A percentile compares a stretch with the other conserved stretches of the same genome.
phyloP scores from a whole-genome alignment of 768 basidiomycete species.

The Sarcodon sp. region DNA sequence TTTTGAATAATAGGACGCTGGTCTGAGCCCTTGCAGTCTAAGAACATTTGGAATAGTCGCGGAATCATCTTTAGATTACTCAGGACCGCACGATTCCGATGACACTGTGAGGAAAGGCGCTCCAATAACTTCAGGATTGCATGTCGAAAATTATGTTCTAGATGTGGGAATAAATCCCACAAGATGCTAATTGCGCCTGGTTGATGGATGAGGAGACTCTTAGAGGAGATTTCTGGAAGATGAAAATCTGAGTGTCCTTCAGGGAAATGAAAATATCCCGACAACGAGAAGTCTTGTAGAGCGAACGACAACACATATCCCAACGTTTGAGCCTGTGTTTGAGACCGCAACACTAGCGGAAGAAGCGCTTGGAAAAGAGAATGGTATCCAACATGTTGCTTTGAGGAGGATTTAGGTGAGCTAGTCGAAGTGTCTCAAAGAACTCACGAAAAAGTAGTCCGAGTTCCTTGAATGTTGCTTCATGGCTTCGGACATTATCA shows the following conservation, averaged over 20 bases:
- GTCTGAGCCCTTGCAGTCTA: conserved; percentile 15
- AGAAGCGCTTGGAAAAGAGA: conserved; percentile 48
- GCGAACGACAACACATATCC: conserved; percentile 61
- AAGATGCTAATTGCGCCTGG: conserved; percentile 52
- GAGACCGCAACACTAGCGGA: conserved; percentile 32
- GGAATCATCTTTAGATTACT: conserved; percentile 43
- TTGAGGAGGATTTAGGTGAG: neutral
- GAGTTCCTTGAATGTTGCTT: conserved; percentile 40
- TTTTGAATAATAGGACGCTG: conserved; percentile 49
- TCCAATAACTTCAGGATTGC: conserved; percentile 52
- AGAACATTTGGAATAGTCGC: conserved; percentile 38
- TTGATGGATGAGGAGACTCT: conserved; percentile 36
- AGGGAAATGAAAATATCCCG: conserved; percentile 27
- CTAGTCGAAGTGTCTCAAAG: neutral
- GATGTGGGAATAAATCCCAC: conserved; percentile 32
- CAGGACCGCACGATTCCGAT: conserved; percentile 60
- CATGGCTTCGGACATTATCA: conserved; percentile 53
- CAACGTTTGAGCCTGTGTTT: conserved; percentile 39
- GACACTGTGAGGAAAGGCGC: conserved; percentile 41
- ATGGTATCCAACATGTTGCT: conserved; percentile 53
- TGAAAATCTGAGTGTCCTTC: conserved; percentile 29
- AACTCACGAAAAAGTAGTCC: conserved; percentile 53
- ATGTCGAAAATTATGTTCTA: conserved; percentile 31
- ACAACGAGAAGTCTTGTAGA: conserved; percentile 47
- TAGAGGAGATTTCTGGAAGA: conserved; percentile 25